A percentile compares a stretch with the other conserved stretches of the same genome.
Conservation (phyloP, 2,329 filamentous ascomycete species). For the Knoxdaviesia proteae region DNA sequence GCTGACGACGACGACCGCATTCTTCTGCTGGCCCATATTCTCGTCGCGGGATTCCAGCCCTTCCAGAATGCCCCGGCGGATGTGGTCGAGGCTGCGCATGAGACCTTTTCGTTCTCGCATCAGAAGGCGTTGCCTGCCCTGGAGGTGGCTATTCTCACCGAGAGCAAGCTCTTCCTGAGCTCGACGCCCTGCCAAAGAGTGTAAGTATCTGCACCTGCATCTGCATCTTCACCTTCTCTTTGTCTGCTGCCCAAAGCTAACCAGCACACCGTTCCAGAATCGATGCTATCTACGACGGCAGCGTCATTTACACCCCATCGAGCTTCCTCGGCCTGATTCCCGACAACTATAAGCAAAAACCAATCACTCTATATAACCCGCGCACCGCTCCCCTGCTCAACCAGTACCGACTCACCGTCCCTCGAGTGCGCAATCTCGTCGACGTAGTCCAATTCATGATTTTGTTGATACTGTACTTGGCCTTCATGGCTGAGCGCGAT, state of each 20-base stretch:
- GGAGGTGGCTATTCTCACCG: constrained; percentile 65
- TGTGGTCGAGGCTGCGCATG: constrained; percentile 32
- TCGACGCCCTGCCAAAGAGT: constrained; percentile 65
- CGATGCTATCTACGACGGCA: constrained; percentile 61
- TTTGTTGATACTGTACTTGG: constrained; percentile 46
- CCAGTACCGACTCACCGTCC: constrained; percentile 69
- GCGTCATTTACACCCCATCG: constrained; percentile 64
- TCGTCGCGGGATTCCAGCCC: constrained; percentile 67
- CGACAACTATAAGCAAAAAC: constrained; percentile 68
- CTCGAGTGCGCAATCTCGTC: constrained; percentile 53
- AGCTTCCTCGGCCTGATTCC: constrained; percentile 68
- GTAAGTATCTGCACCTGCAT: constrained; percentile 10
- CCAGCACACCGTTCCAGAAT: constrained; percentile 19
- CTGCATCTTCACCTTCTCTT: background rate
- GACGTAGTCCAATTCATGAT: constrained; percentile 56
- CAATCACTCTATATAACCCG: constrained; percentile 64
- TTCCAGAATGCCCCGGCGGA: constrained; percentile 63
- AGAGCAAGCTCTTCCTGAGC: constrained; percentile 59
- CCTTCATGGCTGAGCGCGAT: constrained; percentile 50
- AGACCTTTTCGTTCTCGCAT: constrained; percentile 24
- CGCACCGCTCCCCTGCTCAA: constrained; percentile 56
- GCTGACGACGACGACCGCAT: constrained; percentile 50
- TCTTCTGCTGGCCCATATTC: constrained; percentile 53
- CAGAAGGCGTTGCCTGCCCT: constrained; percentile 51
- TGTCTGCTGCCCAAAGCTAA: background rate